phyloP scores from a whole-genome alignment of 2,329 filamentous ascomycete genomes.

The Cadophora gregata region DNA sequence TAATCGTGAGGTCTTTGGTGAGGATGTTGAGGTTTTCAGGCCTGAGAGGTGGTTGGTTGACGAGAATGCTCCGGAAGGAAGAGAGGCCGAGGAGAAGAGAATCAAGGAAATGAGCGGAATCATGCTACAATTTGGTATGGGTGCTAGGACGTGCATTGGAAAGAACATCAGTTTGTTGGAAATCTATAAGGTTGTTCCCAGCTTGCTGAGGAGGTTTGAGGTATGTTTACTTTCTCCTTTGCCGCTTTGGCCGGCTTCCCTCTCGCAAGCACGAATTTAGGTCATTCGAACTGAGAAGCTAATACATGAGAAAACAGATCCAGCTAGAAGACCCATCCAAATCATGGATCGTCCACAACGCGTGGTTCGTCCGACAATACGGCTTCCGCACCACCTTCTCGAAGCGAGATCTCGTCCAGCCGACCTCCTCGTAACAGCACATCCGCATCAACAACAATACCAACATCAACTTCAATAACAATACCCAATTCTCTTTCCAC shows the following conservation, averaged over 20 bases:
- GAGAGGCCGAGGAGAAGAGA: conserved; percentile 54
- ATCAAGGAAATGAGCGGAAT: conserved; percentile 70
- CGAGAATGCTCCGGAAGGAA: conserved; percentile 42
- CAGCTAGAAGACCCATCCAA: conserved; percentile 57
- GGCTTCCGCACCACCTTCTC: conserved; percentile 52
- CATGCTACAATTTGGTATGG: conserved; percentile 79
- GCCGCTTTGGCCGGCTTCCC: background rate
- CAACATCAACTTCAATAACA: background rate
- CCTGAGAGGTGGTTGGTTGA: conserved; percentile 71
- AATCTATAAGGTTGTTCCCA: conserved; percentile 68
- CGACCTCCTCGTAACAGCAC: conserved; percentile 12
- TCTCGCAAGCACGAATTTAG: background rate
- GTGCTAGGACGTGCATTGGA: conserved; percentile 72
- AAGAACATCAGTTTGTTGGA: conserved; percentile 69
- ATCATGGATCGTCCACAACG: conserved; percentile 65
- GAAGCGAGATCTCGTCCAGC: conserved; percentile 35
- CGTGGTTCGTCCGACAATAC: conserved; percentile 68
- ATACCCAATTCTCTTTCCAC: background rate
- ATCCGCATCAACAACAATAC: background rate
- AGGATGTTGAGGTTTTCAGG: conserved; percentile 67
- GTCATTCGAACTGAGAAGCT: background rate
- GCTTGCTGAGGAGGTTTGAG: conserved; percentile 68
- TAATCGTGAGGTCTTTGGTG: conserved; percentile 69
- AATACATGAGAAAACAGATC: conserved; percentile 51
- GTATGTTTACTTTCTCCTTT: conserved; percentile 44